Base-by-base conservation (phyloP, 164 flowering plant species). In the Annona cherimola region DNA sequence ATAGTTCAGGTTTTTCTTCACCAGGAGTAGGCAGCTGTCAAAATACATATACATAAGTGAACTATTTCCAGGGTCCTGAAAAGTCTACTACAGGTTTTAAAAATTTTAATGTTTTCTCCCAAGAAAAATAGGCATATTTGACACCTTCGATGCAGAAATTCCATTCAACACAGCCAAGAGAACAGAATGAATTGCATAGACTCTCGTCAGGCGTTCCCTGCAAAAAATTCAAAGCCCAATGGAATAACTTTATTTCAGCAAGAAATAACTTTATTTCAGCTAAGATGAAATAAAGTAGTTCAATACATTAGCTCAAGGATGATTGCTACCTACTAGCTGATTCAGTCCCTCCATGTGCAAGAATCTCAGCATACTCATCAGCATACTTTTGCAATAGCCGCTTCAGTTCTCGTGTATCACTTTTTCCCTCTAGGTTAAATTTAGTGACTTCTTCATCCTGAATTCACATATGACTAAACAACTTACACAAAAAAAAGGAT, bases 361-460 rank as follows among this genome's bases (percentile, higher is more conserved):
- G 67, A 74, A 90, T 83, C 70, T 81, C 89, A 20, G 84, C 83
- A 78, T 90, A 90, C 59, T 75, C 79, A 70, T 81, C 89, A 20
- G 84, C 83, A 78, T 90, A 91, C 59, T 75, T 80, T 50, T 77
- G 79, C 78, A 83, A 89, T 70, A 89, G 86, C 72, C 87, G 83
- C 76, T 77, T 80, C 7, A 95, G 86, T 79, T 93, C 99, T 43
- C 89, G 89, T 45, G 81, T 54, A 76, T 89, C 94, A 76, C 85
- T 90, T 79, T 76, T 81, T 79, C 86, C 94, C 85, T 85, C 88
- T 74, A 92, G 73, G 77, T 60, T 86, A 5, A 16, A 50, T 14
- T 71, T 20, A 42, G 96, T 90, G 71, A 67, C 68, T 71, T 82
- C 81, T 76, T 86, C 92, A 79, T 95, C 99, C 98, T 92, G 73